A percentile compares a stretch with the other conserved stretches of the same genome.
Evolutionary conservation across 352 stramenopile species (phyloP).

Genomic region (Phytophthora kernoviae): DNA sequence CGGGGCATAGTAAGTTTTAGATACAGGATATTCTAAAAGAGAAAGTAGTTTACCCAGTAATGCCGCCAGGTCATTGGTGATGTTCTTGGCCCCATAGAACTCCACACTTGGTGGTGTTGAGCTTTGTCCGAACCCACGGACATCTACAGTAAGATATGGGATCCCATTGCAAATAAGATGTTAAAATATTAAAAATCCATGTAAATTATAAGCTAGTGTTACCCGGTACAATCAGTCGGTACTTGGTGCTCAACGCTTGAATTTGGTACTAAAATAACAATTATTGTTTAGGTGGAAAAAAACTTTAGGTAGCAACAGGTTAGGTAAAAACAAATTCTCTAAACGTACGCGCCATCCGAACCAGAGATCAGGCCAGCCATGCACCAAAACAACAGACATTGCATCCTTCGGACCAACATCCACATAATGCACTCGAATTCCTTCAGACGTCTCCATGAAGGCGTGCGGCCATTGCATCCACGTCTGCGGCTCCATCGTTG

Average conservation of each 20-base stretch:
- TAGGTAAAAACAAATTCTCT: background rate
- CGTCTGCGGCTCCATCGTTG: conserved; percentile 13
- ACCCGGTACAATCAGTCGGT: conserved; percentile 61
- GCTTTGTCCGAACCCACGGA: conserved; percentile 60
- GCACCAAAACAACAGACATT: conserved; percentile 64
- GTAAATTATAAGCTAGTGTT: conserved; percentile 1
- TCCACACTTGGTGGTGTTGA: conserved; percentile 39
- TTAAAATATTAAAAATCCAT: background rate
- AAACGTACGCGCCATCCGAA: conserved; percentile 61
- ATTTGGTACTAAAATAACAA: conserved; percentile 46
- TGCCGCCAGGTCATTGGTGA: conserved; percentile 41
- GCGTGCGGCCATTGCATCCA: conserved; percentile 38
- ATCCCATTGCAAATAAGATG: conserved; percentile 7
- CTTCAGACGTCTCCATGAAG: conserved; percentile 35
- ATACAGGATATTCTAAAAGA: background rate
- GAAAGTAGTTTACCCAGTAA: conserved; percentile 36
- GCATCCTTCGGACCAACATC: conserved; percentile 54
- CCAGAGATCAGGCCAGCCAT: conserved; percentile 81
- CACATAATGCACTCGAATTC: conserved; percentile 60
- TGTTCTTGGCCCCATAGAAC: conserved; percentile 54
- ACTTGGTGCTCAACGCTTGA: conserved; percentile 40
- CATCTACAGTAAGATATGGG: conserved; percentile 29
- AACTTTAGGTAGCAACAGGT: background rate
- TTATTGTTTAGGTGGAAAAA: background rate
- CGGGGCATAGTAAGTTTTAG: background rate